Base-by-base conservation (phyloP, 176 grass and related monocot genomes). In the Cenchrus fungigraminus region DNA sequence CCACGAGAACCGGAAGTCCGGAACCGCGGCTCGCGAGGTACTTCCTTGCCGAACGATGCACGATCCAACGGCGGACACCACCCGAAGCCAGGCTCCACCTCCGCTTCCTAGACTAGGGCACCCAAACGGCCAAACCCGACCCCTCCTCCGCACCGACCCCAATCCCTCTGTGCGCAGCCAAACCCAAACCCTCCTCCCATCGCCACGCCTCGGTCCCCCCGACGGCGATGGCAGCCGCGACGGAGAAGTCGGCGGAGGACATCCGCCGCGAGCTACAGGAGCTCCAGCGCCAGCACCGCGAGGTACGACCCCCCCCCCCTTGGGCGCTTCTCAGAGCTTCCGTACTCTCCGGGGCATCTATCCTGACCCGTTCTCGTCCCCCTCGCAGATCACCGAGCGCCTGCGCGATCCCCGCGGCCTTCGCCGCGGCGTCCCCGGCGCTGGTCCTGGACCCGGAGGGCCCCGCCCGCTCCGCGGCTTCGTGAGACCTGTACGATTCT, bases 211-310 rank as follows among this genome's bases (percentile, higher is more conserved):
- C 37, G 37, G 37, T 2, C 37, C 37, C 63, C 16, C n/a, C 73
- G 31, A 68, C 51, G 74, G 31, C 80, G 66, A 95, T 92, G 84
- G 91, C 84, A 63, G 55, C 84, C 57, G 79, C 84, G 70, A 85
- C 82, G 42, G 96, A 95, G 91, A 98, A 98, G 89, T 87, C 96
- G 60, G 89, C 89, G 20, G 96, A 95, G 6, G 96, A 98, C 58
- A 84, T 98, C 85, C 96, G 89, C 82, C 94, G 92, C 75, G 96
- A 98, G 83, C 88, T 98, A 54, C 96, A 94, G 72, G 96, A 98
- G 87, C 93, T 98, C 80, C 93, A 98, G 74, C 96, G 96, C 37
- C 96, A 95, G 83, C 96, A 98, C 74, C 93, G 93, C 5, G 96
- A 98, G 93, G 96, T 98, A 15, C 80, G 0, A 20, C 40, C 45